A percentile compares a stretch with the other conserved stretches of the same genome.
phyloP scores from a whole-genome alignment of 805 yeast species.

The Kluyveromyces starmeri region DNA sequence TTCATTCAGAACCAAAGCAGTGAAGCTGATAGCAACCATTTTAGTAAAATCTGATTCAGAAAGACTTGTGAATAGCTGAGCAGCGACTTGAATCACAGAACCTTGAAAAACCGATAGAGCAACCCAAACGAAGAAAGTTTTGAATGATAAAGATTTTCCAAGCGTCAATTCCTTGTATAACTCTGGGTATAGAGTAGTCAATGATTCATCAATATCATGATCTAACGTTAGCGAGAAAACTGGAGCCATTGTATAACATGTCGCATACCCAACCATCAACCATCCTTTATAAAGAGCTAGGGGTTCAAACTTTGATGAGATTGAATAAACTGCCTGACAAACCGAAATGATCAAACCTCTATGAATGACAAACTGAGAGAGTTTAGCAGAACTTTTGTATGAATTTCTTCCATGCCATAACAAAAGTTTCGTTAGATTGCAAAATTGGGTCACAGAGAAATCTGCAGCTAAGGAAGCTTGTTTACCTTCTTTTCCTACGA shows the following conservation, averaged over 20 bases:
- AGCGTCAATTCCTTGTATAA: conserved; percentile 84
- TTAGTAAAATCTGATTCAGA: conserved; percentile 43
- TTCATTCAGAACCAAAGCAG: conserved; percentile 76
- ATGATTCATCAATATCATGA: conserved; percentile 80
- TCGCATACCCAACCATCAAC: conserved; percentile 97
- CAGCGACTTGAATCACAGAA: conserved; percentile 65
- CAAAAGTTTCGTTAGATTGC: conserved; percentile 73
- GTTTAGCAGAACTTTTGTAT: conserved; percentile 88
- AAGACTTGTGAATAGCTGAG: conserved; percentile 70
- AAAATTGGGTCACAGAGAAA: conserved; percentile 86
- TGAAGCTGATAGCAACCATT: conserved; percentile 82
- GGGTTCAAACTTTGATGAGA: conserved; percentile 84
- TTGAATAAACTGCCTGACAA: conserved; percentile 89
- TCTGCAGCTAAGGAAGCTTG: conserved; percentile 98
- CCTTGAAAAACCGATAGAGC: conserved; percentile 89
- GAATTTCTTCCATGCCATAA: conserved; percentile 98
- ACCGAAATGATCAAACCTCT: conserved; percentile 90
- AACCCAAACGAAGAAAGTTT: conserved; percentile 88
- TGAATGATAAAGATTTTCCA: conserved; percentile 78
- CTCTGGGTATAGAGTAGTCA: conserved; percentile 89
- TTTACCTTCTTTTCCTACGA: conserved; percentile 96
- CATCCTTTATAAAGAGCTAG: conserved; percentile 92
- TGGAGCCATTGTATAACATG: conserved; percentile 96
- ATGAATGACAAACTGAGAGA: conserved; percentile 93
- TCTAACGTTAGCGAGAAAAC: conserved; percentile 90